Percentiles rank a stretch among this genome's conserved stretches.
Evolutionary conservation across 495 filamentous ascomycete species (phyloP).

Genomic region (Lepraria neglecta): DNA sequence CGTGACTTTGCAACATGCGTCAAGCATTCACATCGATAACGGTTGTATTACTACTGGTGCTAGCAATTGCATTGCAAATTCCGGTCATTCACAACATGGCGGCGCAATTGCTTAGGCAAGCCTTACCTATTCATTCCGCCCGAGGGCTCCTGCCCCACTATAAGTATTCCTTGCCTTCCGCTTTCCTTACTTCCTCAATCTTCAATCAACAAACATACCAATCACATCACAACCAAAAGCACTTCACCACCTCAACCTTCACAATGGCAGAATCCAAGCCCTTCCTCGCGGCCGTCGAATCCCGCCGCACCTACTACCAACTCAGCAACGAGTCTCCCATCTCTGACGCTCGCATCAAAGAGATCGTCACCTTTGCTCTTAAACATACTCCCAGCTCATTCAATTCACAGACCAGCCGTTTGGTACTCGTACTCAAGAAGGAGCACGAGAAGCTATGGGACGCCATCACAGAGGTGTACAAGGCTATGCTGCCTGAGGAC

Average conservation of each 20-base stretch:
- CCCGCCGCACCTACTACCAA: constrained; percentile 46
- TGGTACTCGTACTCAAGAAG: constrained; percentile 42
- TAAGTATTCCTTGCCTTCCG: not conserved
- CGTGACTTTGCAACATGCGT: constrained; percentile 1
- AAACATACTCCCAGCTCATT: constrained; percentile 47
- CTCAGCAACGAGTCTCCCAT: constrained; percentile 43
- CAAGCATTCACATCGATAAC: not conserved
- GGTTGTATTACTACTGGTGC: not conserved
- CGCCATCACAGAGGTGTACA: constrained; percentile 38
- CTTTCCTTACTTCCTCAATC: constrained; percentile 5
- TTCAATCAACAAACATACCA: constrained; percentile 1
- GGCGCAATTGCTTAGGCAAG: not conserved
- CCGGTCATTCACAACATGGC: not conserved
- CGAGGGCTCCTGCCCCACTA: constrained; percentile 4
- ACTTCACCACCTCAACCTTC: constrained; percentile 14
- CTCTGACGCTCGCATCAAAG: constrained; percentile 44
- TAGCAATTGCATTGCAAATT: not conserved
- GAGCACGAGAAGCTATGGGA: constrained; percentile 51
- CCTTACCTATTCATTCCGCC: not conserved
- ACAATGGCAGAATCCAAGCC: constrained; percentile 31
- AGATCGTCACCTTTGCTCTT: constrained; percentile 45
- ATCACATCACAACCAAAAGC: not conserved
- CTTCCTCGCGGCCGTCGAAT: constrained; percentile 38
- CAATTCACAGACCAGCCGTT: constrained; percentile 50
- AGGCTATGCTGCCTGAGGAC: constrained; percentile 38